Evolutionary conservation across 1,139 yeast species (phyloP).

Genomic region (Scheffersomyces illinoinensis): DNA sequence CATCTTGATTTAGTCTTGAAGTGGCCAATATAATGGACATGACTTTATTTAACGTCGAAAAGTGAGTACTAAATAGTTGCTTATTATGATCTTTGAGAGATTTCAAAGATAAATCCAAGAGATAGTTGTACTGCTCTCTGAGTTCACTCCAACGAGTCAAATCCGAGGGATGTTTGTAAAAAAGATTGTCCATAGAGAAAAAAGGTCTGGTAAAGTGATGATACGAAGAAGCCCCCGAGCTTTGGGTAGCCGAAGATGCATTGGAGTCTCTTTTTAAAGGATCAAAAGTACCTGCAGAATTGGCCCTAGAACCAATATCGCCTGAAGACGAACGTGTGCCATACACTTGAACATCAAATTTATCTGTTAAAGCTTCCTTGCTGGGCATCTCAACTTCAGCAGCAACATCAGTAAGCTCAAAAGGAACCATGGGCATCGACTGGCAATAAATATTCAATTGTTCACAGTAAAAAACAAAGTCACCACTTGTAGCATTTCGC

Average conservation of each 20-base stretch:
- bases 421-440: slow-evolving; percentile 47
- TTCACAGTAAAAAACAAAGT: slow-evolving; percentile 57
- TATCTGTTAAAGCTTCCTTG: slow-evolving; percentile 24
- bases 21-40: slow-evolving; percentile 51
- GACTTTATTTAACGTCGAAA: slow-evolving; percentile 50
- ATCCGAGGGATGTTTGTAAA: slow-evolving; percentile 60
- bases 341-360: slow-evolving; percentile 16
- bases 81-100: slow-evolving; percentile 52
- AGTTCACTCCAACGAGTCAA: slow-evolving; percentile 59
- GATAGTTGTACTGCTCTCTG: slow-evolving; percentile 43
- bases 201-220: slow-evolving; percentile 48
- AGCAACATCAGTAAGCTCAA: slow-evolving; percentile 19
- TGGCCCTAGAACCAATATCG: slow-evolving; percentile 7
- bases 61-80: slow-evolving; percentile 52
- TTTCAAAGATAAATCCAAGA: slow-evolving; percentile 47
- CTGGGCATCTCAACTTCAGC: slow-evolving; percentile 31
- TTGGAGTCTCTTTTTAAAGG: slow-evolving; percentile 42
- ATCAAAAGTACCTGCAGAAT: slow-evolving; percentile 19
- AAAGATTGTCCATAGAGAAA: slow-evolving; percentile 42
- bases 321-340: neutral
- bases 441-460: slow-evolving; percentile 59
- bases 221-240: slow-evolving; percentile 29
- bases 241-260: slow-evolving; percentile 33
- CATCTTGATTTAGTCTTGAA: slow-evolving; percentile 52
- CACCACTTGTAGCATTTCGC: slow-evolving; percentile 55